Conservation (phyloP, 345 rosid genomes). For the Reutealis trisperma region DNA sequence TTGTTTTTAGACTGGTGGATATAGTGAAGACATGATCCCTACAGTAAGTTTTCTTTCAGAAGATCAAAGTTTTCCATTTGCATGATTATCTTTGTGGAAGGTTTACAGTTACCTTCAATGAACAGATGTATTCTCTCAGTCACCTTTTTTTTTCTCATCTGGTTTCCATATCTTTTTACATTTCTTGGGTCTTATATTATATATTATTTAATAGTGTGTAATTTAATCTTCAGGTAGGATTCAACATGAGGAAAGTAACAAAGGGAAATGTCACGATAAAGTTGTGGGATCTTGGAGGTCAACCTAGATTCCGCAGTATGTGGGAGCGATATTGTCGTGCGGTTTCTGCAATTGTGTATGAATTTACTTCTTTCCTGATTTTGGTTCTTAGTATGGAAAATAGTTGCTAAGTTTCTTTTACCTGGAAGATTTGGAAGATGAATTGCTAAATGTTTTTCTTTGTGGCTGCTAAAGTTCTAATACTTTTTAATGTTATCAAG, state of each 20-base stretch:
- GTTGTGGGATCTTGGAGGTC: slow-evolving; percentile 89
- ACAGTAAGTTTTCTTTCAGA: slow-evolving; percentile 44
- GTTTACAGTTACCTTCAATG: neutral
- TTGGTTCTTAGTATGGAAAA: neutral
- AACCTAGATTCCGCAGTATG: slow-evolving; percentile 93
- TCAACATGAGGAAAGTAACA: slow-evolving; percentile 82
- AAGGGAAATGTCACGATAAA: slow-evolving; percentile 82
- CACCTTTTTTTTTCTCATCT: neutral
- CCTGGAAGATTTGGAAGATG: neutral
- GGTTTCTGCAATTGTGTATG: slow-evolving; percentile 85
- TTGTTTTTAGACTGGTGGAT: slow-evolving; percentile 69
- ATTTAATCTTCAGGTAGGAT: slow-evolving; percentile 58
- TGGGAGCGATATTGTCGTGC: slow-evolving; percentile 95
- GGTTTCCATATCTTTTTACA: neutral
- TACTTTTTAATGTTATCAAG: neutral
- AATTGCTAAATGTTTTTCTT: neutral
- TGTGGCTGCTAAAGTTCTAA: neutral
- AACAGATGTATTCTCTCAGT: neutral
- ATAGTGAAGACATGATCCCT: slow-evolving; percentile 91
- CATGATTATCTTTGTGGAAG: neutral
- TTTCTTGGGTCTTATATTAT: neutral
- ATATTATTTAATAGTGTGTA: neutral
- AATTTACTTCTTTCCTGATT: slow-evolving; percentile 14
- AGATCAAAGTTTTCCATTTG: neutral
- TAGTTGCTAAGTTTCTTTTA: neutral